Evolutionary conservation across 108 stramenopile genomes (phyloP).

Genomic region (Nitzschia sp.): DNA sequence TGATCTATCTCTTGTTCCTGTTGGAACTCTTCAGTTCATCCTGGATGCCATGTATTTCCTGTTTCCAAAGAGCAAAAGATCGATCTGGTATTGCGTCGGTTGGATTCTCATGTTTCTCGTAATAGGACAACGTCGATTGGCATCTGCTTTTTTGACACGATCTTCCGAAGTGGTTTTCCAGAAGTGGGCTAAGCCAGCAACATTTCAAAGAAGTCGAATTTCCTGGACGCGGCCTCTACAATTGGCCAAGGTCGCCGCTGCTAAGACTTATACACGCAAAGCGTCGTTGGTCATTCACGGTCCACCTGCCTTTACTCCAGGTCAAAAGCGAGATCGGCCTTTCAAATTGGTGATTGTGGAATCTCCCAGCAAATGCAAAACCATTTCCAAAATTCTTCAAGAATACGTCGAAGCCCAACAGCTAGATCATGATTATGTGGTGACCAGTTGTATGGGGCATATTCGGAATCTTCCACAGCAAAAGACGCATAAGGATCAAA

Average conservation of each 20-base stretch:
- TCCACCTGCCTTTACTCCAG: conserved; percentile 23
- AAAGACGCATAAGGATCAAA: conserved; percentile 24
- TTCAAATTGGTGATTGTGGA: conserved; percentile 58
- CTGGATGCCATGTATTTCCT: background rate
- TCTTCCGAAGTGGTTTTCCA: background rate
- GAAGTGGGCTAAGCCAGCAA: background rate
- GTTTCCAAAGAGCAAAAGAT: background rate
- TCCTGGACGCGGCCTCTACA: background rate
- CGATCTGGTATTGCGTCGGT: background rate
- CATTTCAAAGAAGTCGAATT: background rate
- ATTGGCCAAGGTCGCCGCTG: background rate
- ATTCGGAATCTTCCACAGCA: conserved; percentile 41
- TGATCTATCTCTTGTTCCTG: too few relatives aligned
- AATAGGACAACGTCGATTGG: background rate
- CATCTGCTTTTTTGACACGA: background rate
- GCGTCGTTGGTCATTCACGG: conserved; percentile 29
- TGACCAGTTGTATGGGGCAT: conserved; percentile 56
- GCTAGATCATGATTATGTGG: conserved; percentile 42
- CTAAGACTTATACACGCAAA: background rate
- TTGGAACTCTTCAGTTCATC: too few relatives aligned
- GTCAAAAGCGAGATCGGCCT: conserved; percentile 21
- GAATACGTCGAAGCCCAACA: conserved; percentile 40
- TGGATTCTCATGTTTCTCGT: background rate
- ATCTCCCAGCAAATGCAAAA: conserved; percentile 61
- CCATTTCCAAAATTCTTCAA: conserved; percentile 54